A percentile compares a stretch with the other conserved stretches of the same genome.
These are phyloP conservation scores for Lotmaria passim DNA, from an alignment of 208 protist species.

Conservation along the genomic window DNA sequence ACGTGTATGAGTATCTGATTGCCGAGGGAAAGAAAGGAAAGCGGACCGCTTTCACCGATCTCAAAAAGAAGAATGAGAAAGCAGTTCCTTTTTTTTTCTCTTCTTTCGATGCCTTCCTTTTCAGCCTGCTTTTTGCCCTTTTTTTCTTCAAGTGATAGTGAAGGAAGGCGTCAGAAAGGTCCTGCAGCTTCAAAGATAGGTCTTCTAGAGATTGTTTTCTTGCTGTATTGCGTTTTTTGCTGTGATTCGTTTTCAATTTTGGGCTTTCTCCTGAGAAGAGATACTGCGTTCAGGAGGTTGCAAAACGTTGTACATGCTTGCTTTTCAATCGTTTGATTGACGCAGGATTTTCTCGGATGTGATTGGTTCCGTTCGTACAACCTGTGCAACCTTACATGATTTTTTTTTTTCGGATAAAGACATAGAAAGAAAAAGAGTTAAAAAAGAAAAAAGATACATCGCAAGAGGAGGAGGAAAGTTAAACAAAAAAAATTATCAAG, in stretches of 20 bases:
- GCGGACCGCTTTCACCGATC: too few relatives aligned
- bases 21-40: too few relatives aligned
- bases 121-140: too few relatives aligned
- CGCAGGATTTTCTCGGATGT: constrained; percentile 11
- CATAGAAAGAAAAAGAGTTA: background rate
- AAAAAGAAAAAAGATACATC: constrained; percentile 31
- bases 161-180: too few relatives aligned
- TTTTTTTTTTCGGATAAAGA: constrained; percentile 14
- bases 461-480: constrained; percentile 10
- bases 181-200: background rate
- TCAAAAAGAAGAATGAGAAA: constrained; percentile 1
- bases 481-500: constrained; percentile 34
- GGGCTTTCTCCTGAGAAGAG: constrained; percentile 5
- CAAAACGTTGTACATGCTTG: constrained; percentile 9
- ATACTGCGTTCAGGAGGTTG: constrained; percentile 23
- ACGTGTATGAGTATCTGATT: too few relatives aligned
- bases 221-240: too few relatives aligned
- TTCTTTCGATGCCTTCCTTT: background rate
- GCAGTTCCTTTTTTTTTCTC: background rate
- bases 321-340: constrained; percentile 1
- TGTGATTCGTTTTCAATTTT: background rate
- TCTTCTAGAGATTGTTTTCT: too few relatives aligned
- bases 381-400: constrained; percentile 20
- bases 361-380: constrained; percentile 11
- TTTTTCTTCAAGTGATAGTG: too few relatives aligned